These are phyloP conservation scores for Arachis monticola DNA, from an alignment of 331 rosid genomes.

Conservation along the genomic window DNA sequence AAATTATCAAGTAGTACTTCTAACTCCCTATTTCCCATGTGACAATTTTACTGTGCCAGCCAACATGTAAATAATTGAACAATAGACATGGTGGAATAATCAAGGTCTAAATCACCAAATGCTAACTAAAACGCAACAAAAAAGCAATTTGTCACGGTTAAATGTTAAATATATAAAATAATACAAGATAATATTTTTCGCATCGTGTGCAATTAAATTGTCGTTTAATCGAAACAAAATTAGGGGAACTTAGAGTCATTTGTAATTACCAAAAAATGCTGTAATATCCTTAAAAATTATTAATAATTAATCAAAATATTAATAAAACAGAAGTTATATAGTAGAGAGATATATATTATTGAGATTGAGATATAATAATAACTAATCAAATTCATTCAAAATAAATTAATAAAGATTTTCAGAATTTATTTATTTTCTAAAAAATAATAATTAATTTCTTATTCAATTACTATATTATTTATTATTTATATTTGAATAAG, in stretches of 20 bases:
- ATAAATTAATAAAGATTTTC: too few species aligned
- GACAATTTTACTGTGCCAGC: slow-evolving; percentile 8
- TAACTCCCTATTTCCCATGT: neutral
- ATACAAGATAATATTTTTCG: neutral
- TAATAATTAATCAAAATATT: neutral
- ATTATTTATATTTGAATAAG: too few species aligned
- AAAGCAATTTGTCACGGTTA: neutral
- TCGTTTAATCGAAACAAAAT: neutral
- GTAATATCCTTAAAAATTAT: too few species aligned
- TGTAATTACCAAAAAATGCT: neutral
- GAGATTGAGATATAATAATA: too few species aligned
- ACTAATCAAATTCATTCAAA: too few species aligned
- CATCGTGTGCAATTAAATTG: neutral
- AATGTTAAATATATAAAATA: neutral
- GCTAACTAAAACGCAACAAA: neutral
- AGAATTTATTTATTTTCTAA: too few species aligned
- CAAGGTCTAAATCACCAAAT: slow-evolving; percentile 15
- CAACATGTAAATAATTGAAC: neutral
- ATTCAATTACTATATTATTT: too few species aligned
- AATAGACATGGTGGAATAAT: neutral
- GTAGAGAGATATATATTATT: too few species aligned
- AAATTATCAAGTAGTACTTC: slow-evolving; percentile 2
- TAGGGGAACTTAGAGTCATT: neutral
- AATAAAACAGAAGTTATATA: neutral
- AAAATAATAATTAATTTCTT: too few species aligned